Conservation (phyloP, 768 basidiomycete genomes). For the Lactarius tabidus region DNA sequence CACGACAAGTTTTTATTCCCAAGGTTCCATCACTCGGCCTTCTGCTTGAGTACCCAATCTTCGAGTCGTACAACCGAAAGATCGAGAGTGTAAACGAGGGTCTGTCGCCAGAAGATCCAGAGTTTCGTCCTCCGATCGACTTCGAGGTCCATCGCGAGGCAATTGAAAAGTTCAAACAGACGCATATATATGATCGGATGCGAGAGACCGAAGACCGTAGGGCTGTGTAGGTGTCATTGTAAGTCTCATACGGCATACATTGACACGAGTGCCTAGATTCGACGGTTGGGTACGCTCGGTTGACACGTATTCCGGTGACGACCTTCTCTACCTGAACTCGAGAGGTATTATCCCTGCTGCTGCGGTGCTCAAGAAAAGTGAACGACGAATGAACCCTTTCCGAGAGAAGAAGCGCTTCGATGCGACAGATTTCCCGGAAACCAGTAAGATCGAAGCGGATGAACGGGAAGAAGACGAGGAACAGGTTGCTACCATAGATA, state of each 20-base stretch:
- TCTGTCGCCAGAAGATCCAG: conserved; percentile 48
- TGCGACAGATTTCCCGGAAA: conserved; percentile 40
- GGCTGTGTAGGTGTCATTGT: conserved; percentile 58
- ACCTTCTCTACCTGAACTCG: conserved; percentile 73
- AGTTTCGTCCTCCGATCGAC: conserved; percentile 68
- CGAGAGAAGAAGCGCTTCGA: conserved; percentile 67
- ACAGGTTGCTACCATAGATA: conserved; percentile 34
- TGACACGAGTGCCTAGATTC: conserved; percentile 45
- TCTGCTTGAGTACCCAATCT: conserved; percentile 83
- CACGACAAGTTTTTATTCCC: conserved; percentile 75
- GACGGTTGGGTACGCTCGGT: conserved; percentile 79
- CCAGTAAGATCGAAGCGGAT: conserved; percentile 27
- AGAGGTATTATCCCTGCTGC: conserved; percentile 70
- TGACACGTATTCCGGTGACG: conserved; percentile 71
- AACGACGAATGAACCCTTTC: conserved; percentile 57
- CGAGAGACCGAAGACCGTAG: conserved; percentile 74
- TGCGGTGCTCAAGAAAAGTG: conserved; percentile 61
- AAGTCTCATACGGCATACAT: neutral
- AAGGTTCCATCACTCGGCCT: conserved; percentile 96
- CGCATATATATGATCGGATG: conserved; percentile 84
- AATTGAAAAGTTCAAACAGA: conserved; percentile 81
- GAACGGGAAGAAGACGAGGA: conserved; percentile 42
- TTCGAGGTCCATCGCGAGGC: conserved; percentile 61
- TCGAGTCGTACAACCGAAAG: conserved; percentile 68
- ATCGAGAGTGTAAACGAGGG: conserved; percentile 49